A percentile compares a stretch with the other conserved stretches of the same genome.
Evolutionary conservation across 805 yeast genomes (phyloP).

Genomic region (Candida tibetensis): DNA sequence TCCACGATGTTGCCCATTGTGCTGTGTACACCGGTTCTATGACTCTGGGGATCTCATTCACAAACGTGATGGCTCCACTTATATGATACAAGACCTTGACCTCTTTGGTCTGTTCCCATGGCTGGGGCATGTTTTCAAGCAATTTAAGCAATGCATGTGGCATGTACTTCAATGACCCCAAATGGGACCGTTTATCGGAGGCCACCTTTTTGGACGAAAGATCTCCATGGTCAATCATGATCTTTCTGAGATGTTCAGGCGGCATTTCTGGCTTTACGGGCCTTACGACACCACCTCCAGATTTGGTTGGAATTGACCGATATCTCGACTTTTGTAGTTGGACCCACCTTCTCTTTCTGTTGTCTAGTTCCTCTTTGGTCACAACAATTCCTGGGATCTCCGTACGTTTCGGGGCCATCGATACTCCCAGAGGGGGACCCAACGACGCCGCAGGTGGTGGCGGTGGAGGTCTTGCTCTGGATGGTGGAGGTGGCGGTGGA

Average conservation of each 20-base stretch:
- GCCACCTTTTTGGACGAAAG: constrained; percentile 75
- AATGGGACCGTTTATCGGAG: constrained; percentile 78
- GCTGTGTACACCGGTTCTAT: constrained; percentile 89
- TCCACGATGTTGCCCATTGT: constrained; percentile 95
- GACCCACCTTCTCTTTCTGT: constrained; percentile 57
- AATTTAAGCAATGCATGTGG: constrained; percentile 93
- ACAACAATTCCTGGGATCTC: neutral
- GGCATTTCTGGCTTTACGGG: constrained; percentile 81
- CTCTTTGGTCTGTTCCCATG: constrained; percentile 89
- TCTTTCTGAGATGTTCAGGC: constrained; percentile 86
- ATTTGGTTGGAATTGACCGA: constrained; percentile 21
- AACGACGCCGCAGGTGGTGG: constrained; percentile 12
- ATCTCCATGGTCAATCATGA: constrained; percentile 80
- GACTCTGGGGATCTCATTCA: constrained; percentile 87
- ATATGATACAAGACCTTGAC: constrained; percentile 87
- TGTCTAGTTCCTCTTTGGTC: constrained; percentile 30
- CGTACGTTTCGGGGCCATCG: constrained; percentile 9
- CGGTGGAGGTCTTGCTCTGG: constrained; percentile 13
- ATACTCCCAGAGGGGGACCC: constrained; percentile 1
- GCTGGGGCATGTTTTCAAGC: constrained; percentile 95
- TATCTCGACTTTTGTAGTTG: constrained; percentile 59
- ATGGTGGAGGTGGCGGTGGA: constrained; percentile 7
- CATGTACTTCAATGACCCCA: constrained; percentile 90
- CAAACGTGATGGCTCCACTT: constrained; percentile 94
- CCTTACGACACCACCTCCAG: constrained; percentile 48